A percentile compares a stretch with the other conserved stretches of the same genome.
Evolutionary conservation across 2,329 filamentous ascomycete genomes (phyloP).

Genomic region (Dryadomyces sulphureus): DNA sequence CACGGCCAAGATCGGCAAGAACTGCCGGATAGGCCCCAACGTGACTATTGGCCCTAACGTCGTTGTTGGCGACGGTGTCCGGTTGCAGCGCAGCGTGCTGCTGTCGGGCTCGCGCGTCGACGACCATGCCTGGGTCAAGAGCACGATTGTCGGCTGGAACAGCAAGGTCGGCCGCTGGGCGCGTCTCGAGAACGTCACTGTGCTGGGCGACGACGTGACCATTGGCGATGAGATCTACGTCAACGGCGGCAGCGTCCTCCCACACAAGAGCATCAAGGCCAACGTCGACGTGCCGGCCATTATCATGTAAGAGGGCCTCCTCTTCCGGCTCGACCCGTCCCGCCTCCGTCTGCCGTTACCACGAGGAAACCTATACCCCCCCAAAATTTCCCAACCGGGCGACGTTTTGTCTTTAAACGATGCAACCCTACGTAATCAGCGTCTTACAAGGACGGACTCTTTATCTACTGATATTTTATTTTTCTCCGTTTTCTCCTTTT

Average conservation of each 20-base stretch:
- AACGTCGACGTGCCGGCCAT: conserved; percentile 75
- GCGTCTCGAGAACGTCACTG: conserved; percentile 92
- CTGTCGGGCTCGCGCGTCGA: conserved; percentile 86
- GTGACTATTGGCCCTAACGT: conserved; percentile 91
- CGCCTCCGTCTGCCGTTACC: background rate
- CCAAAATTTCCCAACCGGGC: too few species aligned
- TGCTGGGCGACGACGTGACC: conserved; percentile 91
- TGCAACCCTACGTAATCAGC: too few species aligned
- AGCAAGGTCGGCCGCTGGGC: conserved; percentile 92
- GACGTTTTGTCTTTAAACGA: too few species aligned
- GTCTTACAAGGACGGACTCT: too few species aligned
- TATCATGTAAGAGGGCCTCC: conserved; percentile 39
- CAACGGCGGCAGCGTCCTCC: conserved; percentile 87
- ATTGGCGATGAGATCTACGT: conserved; percentile 98
- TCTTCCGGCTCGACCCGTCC: background rate
- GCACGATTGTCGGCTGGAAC: conserved; percentile 97
- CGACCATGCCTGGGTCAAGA: conserved; percentile 98
- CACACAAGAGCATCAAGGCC: conserved; percentile 97
- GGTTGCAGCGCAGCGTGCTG: conserved; percentile 84
- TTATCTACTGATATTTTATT: too few species aligned
- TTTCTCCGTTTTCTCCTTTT: too few species aligned
- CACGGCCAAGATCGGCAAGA: conserved; percentile 90
- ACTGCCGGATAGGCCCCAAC: conserved; percentile 95
- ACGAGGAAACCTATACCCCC: background rate
- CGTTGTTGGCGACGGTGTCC: conserved; percentile 82